Percentiles rank a stretch among this genome's conserved stretches.
Conservation (phyloP, 2,329 filamentous ascomycete species). For the Cladophialophora yegresii region DNA sequence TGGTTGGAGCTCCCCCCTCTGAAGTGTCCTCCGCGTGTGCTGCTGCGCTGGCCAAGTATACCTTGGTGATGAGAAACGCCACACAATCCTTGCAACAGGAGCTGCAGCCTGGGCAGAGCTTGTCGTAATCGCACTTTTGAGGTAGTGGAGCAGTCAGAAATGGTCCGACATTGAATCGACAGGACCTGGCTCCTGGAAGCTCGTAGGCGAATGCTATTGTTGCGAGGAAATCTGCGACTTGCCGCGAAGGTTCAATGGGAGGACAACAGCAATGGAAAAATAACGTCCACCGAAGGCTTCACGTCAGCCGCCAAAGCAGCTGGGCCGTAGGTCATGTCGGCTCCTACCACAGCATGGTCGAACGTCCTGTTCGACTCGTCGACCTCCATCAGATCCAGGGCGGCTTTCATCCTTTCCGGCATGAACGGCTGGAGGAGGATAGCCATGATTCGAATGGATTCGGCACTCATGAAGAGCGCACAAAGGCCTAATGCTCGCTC, state of each 20-base stretch:
- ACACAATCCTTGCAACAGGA: not conserved
- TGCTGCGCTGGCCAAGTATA: not conserved
- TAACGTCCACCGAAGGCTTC: constrained; percentile 11
- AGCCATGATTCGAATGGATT: constrained; percentile 74
- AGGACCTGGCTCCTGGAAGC: not conserved
- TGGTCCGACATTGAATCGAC: not conserved
- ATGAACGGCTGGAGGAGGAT: constrained; percentile 92
- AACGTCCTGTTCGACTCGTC: constrained; percentile 62
- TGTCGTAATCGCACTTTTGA: no score
- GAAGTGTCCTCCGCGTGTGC: no score
- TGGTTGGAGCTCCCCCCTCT: not conserved
- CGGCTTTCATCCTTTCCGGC: constrained; percentile 69
- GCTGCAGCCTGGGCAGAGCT: no score
- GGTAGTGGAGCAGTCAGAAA: not conserved
- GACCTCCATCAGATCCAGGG: constrained; percentile 80
- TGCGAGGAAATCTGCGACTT: not conserved
- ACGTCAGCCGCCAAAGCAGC: constrained; percentile 46
- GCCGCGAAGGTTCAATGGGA: constrained; percentile 11
- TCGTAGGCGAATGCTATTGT: not conserved
- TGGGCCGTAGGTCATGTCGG: constrained; percentile 70
- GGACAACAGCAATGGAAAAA: constrained; percentile 28
- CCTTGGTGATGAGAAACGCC: not conserved
- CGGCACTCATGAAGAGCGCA: constrained; percentile 69
- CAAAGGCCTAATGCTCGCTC: constrained; percentile 52
- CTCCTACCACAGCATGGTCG: constrained; percentile 61